A percentile compares a stretch with the other conserved stretches of the same genome.
These are phyloP conservation scores for Boletus insuetus DNA, from an alignment of 768 basidiomycete species.

Conservation along the genomic window DNA sequence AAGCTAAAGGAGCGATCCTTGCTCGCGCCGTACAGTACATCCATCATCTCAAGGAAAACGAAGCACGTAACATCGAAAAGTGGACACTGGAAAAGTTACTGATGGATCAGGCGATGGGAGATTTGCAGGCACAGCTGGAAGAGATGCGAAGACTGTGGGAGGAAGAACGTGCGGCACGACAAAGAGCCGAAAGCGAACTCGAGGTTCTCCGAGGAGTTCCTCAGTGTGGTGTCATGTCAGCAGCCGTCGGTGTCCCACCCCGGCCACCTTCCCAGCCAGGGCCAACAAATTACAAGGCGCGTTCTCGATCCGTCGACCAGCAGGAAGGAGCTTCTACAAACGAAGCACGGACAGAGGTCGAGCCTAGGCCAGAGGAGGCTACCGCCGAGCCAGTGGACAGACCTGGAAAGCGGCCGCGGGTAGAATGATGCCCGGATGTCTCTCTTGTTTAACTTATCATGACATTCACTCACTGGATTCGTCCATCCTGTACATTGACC, in stretches of 20 bases:
- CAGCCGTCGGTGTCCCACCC: not conserved
- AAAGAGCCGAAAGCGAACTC: slow-evolving; percentile 64
- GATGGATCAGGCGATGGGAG: slow-evolving; percentile 91
- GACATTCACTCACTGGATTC: slow-evolving; percentile 6
- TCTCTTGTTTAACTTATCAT: slow-evolving; percentile 20
- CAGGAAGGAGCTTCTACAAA: slow-evolving; percentile 17
- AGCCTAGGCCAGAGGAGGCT: slow-evolving; percentile 16
- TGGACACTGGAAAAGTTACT: slow-evolving; percentile 92
- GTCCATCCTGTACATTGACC: slow-evolving; percentile 9
- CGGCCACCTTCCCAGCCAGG: slow-evolving; percentile 20
- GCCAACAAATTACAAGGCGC: slow-evolving; percentile 12
- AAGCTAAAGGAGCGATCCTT: slow-evolving; percentile 88
- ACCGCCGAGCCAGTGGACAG: slow-evolving; percentile 22
- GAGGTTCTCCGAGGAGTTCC: slow-evolving; percentile 47
- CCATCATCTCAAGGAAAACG: slow-evolving; percentile 86
- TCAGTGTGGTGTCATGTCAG: slow-evolving; percentile 7
- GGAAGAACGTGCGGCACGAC: slow-evolving; percentile 61
- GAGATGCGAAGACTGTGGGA: slow-evolving; percentile 82
- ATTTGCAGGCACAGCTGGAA: slow-evolving; percentile 78
- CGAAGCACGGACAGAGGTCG: slow-evolving; percentile 23
- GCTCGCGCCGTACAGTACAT: slow-evolving; percentile 89
- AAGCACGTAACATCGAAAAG: slow-evolving; percentile 86
- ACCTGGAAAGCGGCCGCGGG: slow-evolving; percentile 31
- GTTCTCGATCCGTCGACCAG: slow-evolving; percentile 30
- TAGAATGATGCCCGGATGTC: slow-evolving; percentile 23